Evolutionary conservation across 2,329 filamentous ascomycete species (phyloP), one percentile per base, ranked within the genome.

Genomic region (Elsinoe ampelina): DNA sequence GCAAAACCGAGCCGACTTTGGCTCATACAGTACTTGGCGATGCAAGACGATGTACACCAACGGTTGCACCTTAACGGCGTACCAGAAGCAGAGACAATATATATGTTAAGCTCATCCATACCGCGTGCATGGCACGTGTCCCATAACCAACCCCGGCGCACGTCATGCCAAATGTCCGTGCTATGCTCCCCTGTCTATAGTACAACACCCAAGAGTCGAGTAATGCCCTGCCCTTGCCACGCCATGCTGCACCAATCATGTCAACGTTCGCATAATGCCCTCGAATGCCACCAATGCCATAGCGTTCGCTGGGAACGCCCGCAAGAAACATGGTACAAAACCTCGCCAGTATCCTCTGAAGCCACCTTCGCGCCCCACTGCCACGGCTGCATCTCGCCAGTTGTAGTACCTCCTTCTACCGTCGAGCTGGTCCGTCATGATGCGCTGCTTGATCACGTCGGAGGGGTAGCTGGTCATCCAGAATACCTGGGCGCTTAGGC

Each of bases 241-340:
- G 38, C 15, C 41, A 41, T 35, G 26, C 26, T 7, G 26, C 26
- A 30, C 26, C 26, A 30, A 41, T 41, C 36, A 60, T 43, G 22
- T 62, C 55, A 68, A 57, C 41, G 60, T 59, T 58, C 68, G 62
- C 68, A 71, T 69, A 13, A 93, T 87, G 2, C 85, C 88, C 71
- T 98, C 93, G 76, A 97, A 97, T 26, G 87, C 91, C 55, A 96
- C 83, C 67, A 97, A 72, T 1, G 93, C 92, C 81, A 93, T 86
- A 0, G 91, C 93, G 75, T 97, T 97, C 20, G 93, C 92, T 12
- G 93, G 93, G 70, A 97, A 97, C 2, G 93, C 93, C 62, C 93
- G 78, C 68, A 97, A 69, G 69, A 97, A 95, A 70, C 92, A 97
- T 1, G 93, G 93, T 66, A 95, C 66, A 66, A 98, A 98, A 0